A percentile compares a stretch with the other conserved stretches of the same genome.
phyloP scores from a whole-genome alignment of 2,329 filamentous ascomycete species.

The Diplodia seriata region DNA sequence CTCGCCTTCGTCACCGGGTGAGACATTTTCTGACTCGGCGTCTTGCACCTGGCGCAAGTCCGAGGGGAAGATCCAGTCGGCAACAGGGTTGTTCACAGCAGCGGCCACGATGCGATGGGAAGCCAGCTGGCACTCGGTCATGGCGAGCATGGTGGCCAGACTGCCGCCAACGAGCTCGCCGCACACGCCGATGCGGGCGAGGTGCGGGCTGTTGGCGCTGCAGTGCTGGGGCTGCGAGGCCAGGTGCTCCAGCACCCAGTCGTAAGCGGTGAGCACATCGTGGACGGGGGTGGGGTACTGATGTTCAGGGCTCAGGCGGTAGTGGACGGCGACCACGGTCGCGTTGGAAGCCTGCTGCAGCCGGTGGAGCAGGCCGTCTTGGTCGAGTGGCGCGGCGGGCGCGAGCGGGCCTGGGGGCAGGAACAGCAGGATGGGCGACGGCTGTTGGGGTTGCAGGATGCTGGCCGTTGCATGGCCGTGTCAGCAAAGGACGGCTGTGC shows the following conservation, averaged over 20 bases:
- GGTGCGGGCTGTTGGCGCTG: conserved; percentile 26
- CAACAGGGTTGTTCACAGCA: conserved; percentile 56
- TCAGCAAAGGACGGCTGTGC: conserved; percentile 2
- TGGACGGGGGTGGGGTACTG: conserved; percentile 56
- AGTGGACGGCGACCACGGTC: conserved; percentile 55
- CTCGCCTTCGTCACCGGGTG: conserved; percentile 55
- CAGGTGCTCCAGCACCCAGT: conserved; percentile 55
- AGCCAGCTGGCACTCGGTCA: conserved; percentile 57
- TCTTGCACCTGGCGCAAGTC: conserved; percentile 41
- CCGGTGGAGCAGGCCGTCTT: conserved; percentile 43
- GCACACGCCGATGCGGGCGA: conserved; percentile 35
- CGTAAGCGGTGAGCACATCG: conserved; percentile 55
- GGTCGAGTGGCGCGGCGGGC: conserved; percentile 6
- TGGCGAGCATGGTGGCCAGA: conserved; percentile 56
- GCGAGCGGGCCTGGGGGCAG: conserved; percentile 52
- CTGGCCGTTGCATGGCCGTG: conserved; percentile 14
- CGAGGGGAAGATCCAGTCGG: conserved; percentile 56
- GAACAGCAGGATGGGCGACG: conserved; percentile 49
- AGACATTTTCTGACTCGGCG: conserved; percentile 24
- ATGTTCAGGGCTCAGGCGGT: conserved; percentile 48
- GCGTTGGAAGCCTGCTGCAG: conserved; percentile 48
- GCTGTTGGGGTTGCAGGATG: conserved; percentile 27
- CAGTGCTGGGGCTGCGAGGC: conserved; percentile 35
- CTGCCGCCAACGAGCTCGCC: conserved; percentile 58
- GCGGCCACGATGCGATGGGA: conserved; percentile 52